These are phyloP conservation scores for Globisporangium emineosum DNA, from an alignment of 352 stramenopile genomes.

Conservation along the genomic window DNA sequence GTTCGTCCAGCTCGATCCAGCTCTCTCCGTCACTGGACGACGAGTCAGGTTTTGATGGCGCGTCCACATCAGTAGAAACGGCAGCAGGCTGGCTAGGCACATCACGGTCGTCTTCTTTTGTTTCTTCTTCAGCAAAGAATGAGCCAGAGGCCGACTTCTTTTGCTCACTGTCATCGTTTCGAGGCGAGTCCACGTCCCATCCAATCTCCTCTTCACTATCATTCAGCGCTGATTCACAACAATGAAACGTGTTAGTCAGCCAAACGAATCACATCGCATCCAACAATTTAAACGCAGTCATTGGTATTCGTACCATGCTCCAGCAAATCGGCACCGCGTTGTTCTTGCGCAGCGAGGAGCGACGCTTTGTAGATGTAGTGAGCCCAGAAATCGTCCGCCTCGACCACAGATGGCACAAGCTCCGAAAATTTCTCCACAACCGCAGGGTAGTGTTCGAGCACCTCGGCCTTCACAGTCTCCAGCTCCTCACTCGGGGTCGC, in stretches of 20 bases:
- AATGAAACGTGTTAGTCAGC: neutral
- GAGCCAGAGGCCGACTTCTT: constrained; percentile 12
- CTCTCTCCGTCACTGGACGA: constrained; percentile 55
- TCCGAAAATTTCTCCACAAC: constrained; percentile 53
- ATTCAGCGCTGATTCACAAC: constrained; percentile 35
- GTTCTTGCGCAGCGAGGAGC: constrained; percentile 60
- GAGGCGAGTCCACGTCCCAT: constrained; percentile 66
- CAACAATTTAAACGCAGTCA: neutral
- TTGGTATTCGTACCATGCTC: constrained; percentile 43
- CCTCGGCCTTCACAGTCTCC: constrained; percentile 40
- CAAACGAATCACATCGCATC: neutral
- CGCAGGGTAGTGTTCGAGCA: constrained; percentile 63
- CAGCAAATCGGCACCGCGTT: constrained; percentile 56
- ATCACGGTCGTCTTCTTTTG: constrained; percentile 28
- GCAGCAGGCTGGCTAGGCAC: constrained; percentile 1
- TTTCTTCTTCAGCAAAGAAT: constrained; percentile 46
- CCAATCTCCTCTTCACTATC: constrained; percentile 66
- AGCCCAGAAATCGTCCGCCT: constrained; percentile 53
- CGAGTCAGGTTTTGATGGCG: constrained; percentile 18
- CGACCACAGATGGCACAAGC: constrained; percentile 51
- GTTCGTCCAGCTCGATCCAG: constrained; percentile 67
- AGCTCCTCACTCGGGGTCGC: constrained; percentile 33
- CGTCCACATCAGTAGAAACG: neutral
- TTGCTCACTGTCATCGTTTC: constrained; percentile 31
- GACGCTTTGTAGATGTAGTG: constrained; percentile 80